phyloP scores from a whole-genome alignment of 345 rosid species.

The Boechera divaricarpa region DNA sequence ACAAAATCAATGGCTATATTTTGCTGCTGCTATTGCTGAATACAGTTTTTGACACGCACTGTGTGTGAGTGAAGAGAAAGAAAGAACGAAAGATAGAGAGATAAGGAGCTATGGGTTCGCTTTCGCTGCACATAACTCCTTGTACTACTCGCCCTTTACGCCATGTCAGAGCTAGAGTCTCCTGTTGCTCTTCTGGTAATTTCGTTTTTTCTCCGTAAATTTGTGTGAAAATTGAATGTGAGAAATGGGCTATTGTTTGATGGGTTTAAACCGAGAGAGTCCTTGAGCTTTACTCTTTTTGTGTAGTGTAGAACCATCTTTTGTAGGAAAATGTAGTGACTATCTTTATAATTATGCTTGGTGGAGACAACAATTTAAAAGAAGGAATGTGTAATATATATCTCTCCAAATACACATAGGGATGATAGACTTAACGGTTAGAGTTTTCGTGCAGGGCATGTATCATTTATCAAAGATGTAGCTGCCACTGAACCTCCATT shows the following conservation, averaged over 20 bases:
- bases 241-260: neutral
- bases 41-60: neutral
- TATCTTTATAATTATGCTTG: conserved; percentile 14
- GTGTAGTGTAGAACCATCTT: neutral
- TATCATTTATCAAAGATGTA: conserved; percentile 74
- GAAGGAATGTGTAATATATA: neutral
- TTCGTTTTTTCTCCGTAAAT: neutral
- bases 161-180: conserved; percentile 49
- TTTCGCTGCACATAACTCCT: conserved; percentile 50
- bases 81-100: conserved; percentile 37
- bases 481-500: conserved; percentile 73
- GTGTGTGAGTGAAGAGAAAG: conserved; percentile 11
- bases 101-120: conserved; percentile 42
- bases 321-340: neutral
- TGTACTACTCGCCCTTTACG: conserved; percentile 48
- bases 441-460: conserved; percentile 54
- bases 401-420: conserved; percentile 10
- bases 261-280: neutral
- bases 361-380: neutral
- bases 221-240: neutral
- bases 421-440: conserved; percentile 8
- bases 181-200: conserved; percentile 63
- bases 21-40: neutral
- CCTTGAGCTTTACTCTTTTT: neutral
- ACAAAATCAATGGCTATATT: conserved; percentile 8